Conservation (phyloP, 2,329 filamentous ascomycete species). For the Leptodontidium sp. region DNA sequence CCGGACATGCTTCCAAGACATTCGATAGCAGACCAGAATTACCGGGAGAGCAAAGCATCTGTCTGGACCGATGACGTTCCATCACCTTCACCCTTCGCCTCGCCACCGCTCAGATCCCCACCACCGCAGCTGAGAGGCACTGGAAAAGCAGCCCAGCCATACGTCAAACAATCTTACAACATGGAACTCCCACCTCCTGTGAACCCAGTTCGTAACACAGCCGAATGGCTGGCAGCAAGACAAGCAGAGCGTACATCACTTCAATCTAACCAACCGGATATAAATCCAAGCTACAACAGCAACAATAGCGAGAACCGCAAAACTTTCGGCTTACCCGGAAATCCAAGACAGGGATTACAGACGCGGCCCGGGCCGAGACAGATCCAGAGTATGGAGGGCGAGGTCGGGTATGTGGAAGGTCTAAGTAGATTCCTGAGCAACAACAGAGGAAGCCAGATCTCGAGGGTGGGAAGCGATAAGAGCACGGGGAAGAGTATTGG, state of each 20-base stretch:
- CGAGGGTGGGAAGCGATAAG: conserved; percentile 1
- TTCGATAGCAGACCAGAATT: not conserved
- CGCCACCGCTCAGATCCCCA: conserved; percentile 21
- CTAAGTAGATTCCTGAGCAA: conserved; percentile 8
- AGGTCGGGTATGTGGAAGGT: conserved; percentile 16
- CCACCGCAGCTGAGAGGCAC: not conserved
- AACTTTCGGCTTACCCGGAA: conserved; percentile 9
- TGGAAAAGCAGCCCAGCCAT: not conserved
- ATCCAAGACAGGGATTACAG: conserved; percentile 10
- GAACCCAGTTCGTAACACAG: conserved; percentile 28
- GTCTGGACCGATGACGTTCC: conserved; percentile 43
- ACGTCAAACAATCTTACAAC: not conserved
- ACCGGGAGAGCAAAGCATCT: conserved; percentile 40
- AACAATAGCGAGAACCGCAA: not conserved
- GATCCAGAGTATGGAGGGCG: conserved; percentile 20
- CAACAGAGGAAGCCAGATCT: conserved; percentile 5
- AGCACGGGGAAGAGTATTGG: not conserved
- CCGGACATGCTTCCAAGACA: conserved; percentile 1
- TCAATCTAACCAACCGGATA: conserved; percentile 4
- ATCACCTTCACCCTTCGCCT: conserved; percentile 27
- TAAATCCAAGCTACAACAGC: not conserved
- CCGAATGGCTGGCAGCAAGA: conserved; percentile 30
- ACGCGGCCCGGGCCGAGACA: not conserved
- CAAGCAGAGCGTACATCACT: conserved; percentile 6
- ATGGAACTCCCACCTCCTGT: conserved; percentile 26